Conservation (phyloP, 768 basidiomycete species). For the Termitomyces sp. region DNA sequence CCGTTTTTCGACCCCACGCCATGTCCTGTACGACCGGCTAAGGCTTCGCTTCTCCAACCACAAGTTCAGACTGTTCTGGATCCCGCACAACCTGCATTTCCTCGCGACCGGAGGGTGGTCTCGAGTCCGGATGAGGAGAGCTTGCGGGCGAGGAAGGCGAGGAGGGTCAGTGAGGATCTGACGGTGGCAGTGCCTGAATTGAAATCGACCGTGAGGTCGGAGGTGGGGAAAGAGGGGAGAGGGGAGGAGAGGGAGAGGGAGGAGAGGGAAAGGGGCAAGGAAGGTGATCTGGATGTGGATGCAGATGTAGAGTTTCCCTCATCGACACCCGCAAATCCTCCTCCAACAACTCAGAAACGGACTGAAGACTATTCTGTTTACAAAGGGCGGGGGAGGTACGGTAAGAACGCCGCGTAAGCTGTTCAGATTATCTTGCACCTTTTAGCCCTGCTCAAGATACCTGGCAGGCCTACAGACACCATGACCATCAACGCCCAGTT, state of each 20-base stretch:
- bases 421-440: not conserved
- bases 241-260: slow-evolving; percentile 7
- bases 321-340: slow-evolving; percentile 20
- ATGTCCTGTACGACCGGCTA: slow-evolving; percentile 7
- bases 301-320: slow-evolving; percentile 2
- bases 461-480: slow-evolving; percentile 30
- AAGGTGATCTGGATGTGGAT: not conserved
- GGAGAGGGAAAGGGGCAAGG: slow-evolving; percentile 18
- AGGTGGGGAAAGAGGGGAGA: not conserved
- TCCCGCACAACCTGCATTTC: not conserved
- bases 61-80: not conserved
- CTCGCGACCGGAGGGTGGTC: slow-evolving; percentile 7
- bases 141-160: slow-evolving; percentile 12
- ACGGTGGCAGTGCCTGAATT: not conserved
- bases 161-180: slow-evolving; percentile 3
- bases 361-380: slow-evolving; percentile 39
- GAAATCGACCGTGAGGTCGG: not conserved
- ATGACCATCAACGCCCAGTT: slow-evolving; percentile 54
- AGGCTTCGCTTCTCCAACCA: not conserved
- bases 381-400: slow-evolving; percentile 61
- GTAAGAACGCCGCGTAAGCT: slow-evolving; percentile 30
- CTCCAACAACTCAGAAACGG: slow-evolving; percentile 17
- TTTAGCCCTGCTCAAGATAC: not conserved
- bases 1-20: slow-evolving; percentile 13
- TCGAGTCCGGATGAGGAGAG: slow-evolving; percentile 10